Evolutionary conservation across 2,329 filamentous ascomycete genomes (phyloP).

Genomic region (Fusarium musae): DNA sequence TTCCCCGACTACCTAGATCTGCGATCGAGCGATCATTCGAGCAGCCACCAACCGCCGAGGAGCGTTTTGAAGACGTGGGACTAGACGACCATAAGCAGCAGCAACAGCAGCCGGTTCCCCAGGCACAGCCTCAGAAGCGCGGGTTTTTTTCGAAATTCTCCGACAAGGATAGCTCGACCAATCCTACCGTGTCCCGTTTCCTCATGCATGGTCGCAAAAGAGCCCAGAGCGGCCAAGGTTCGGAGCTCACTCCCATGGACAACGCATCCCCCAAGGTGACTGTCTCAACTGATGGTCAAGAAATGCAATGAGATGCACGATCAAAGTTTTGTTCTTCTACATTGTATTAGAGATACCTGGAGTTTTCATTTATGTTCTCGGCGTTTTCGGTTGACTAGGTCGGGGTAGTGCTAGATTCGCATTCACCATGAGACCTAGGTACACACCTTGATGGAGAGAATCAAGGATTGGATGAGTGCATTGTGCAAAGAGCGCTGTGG

Average conservation of each 20-base stretch:
- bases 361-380: conserved; percentile 33
- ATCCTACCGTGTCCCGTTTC: conserved; percentile 65
- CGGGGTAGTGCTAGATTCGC: conserved; percentile 39
- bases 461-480: conserved; percentile 21
- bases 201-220: conserved; percentile 78
- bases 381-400: conserved; percentile 42
- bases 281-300: conserved; percentile 43
- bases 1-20: conserved; percentile 70
- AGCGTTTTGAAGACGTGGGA: conserved; percentile 90
- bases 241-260: conserved; percentile 76
- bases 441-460: conserved; percentile 19
- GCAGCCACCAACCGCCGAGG: conserved; percentile 75
- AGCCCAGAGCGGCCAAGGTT: conserved; percentile 71
- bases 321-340: conserved; percentile 30
- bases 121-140: conserved; percentile 60
- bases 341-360: conserved; percentile 45
- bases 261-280: conserved; percentile 44
- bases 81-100: conserved; percentile 75
- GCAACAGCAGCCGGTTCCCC: conserved; percentile 26
- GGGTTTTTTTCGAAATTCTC: conserved; percentile 83
- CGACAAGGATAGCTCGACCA: conserved; percentile 54
- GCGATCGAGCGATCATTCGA: conserved; percentile 69
- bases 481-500: conserved; percentile 6
- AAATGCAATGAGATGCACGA: conserved; percentile 37
- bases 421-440: conserved; percentile 39